A percentile compares a stretch with the other conserved stretches of the same genome.
Conservation (phyloP, 768 basidiomycete genomes). For the Infundibulicybe gibba region DNA sequence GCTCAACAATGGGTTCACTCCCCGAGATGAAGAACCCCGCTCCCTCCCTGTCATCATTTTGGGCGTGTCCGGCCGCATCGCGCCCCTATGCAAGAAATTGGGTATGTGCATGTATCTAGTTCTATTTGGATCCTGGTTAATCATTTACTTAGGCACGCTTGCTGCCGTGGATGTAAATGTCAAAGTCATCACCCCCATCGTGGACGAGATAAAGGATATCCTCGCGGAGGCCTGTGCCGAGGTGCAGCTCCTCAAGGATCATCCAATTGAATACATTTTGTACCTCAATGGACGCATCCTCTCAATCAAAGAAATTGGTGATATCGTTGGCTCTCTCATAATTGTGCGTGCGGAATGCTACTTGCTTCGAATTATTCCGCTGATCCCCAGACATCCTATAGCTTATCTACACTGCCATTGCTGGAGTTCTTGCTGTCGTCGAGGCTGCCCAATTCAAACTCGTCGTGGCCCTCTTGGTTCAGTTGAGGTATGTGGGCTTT, state of each 20-base stretch:
- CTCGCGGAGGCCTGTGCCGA: constrained; percentile 10
- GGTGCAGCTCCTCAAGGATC: constrained; percentile 10
- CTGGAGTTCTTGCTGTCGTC: constrained; percentile 6
- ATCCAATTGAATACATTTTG: constrained; percentile 11
- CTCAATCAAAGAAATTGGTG: constrained; percentile 8
- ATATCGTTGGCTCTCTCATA: constrained; percentile 14
- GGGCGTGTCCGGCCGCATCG: constrained; percentile 5
- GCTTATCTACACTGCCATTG: constrained; percentile 15
- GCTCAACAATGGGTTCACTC: constrained; percentile 9
- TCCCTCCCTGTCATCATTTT: constrained; percentile 11
- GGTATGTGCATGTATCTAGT: constrained; percentile 7
- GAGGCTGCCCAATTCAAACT: constrained; percentile 3
- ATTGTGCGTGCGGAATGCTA: constrained; percentile 8
- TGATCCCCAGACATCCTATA: constrained; percentile 1
- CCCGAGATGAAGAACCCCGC: constrained; percentile 2
- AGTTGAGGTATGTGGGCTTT: constrained; percentile 12
- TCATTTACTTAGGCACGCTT: no score
- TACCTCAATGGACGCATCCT: constrained; percentile 7
- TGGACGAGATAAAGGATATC: constrained; percentile 11
- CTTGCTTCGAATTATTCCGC: neutral
- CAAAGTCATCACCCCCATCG: constrained; percentile 10
- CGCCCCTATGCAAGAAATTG: constrained; percentile 9
- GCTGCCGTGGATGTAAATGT: constrained; percentile 8
- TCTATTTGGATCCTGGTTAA: no score
- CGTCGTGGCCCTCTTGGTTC: constrained; percentile 10